Base-by-base conservation (phyloP, 2,329 filamentous ascomycete genomes). In the Xylariaceae sp. region DNA sequence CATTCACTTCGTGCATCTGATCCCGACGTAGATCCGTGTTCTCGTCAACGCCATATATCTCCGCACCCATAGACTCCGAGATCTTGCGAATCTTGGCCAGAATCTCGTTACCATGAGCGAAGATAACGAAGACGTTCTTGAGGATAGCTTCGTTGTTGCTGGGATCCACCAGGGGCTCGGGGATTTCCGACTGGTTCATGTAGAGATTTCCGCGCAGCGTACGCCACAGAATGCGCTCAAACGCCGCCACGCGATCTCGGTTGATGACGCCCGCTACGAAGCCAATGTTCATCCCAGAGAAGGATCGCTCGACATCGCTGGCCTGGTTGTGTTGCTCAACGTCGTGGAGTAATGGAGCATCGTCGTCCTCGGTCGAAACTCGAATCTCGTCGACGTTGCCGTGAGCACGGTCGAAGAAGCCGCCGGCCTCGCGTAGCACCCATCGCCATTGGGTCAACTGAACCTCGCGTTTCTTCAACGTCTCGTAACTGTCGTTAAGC, bases 41-140 rank as follows among this genome's bases (percentile, higher is more conserved):
- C 72, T 98, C 92, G 55, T 98, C 92, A 21, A 98, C 92, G 52
- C 82, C 88, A 73, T 98, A 98, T 46, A 97, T 77, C 59, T 95
- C 88, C 40, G 94, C 92, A 46, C 90, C 87, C 66, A 98, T 83
- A 7, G 89, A 96, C 68, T 98, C 92, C 2, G 90, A 97, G 46
- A 98, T 97, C 76, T 96, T 97, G 59, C 92, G 82, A 60, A 98
- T 97, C 79, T 98, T 98, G 59, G 89, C 86, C 55, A 98, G 81
- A 53, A 98, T 95, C 66, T 97, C 90, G 67, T 95, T 95, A 60
- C 92, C 92, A 59, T 98, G 92, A 9, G 92, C 92, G 56, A 98
- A 98, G 64, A 98, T 98, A 59, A 98, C 90, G 59, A 98, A 98
- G 40, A 98, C 92, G 55, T 96, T 98, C 80, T 98, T 98, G 71